phyloP scores from a whole-genome alignment of 2,329 filamentous ascomycete species.

The Alternaria infectoria region DNA sequence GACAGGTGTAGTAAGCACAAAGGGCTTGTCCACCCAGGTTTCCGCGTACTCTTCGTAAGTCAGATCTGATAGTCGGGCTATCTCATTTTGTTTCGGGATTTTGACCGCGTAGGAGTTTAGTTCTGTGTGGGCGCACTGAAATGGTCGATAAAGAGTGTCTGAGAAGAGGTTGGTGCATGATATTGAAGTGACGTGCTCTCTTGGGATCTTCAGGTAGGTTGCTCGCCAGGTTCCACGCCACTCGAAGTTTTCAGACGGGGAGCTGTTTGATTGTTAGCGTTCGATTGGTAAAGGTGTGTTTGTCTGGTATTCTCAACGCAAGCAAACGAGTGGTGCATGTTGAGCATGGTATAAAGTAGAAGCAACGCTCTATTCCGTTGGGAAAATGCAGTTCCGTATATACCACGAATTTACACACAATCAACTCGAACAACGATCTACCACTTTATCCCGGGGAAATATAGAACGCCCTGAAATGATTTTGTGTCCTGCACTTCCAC shows the following conservation, averaged over 20 bases:
- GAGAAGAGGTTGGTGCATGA: conserved; percentile 84
- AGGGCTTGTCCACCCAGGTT: conserved; percentile 80
- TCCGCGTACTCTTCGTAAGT: conserved; percentile 74
- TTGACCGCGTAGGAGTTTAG: conserved; percentile 69
- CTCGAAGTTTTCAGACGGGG: conserved; percentile 55
- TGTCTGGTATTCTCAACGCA: background rate
- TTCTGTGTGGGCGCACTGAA: conserved; percentile 81
- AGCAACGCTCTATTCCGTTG: background rate
- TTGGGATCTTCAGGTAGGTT: conserved; percentile 70
- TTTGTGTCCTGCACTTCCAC: background rate
- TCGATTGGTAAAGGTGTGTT: background rate
- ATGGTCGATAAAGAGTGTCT: conserved; percentile 87
- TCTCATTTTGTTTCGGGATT: conserved; percentile 77
- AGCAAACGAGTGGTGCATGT: background rate
- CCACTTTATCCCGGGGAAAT: too few relatives aligned
- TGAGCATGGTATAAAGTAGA: background rate
- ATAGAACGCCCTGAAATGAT: background rate
- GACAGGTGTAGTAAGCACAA: conserved; percentile 83
- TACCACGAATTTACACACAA: background rate
- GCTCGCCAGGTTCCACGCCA: conserved; percentile 89
- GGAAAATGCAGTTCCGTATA: background rate
- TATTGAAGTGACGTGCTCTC: conserved; percentile 62
- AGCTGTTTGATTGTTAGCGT: conserved; percentile 41
- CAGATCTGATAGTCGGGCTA: conserved; percentile 72
- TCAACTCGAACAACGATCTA: background rate